Conservation (phyloP, 768 basidiomycete genomes). For the Sarcodon sp. region DNA sequence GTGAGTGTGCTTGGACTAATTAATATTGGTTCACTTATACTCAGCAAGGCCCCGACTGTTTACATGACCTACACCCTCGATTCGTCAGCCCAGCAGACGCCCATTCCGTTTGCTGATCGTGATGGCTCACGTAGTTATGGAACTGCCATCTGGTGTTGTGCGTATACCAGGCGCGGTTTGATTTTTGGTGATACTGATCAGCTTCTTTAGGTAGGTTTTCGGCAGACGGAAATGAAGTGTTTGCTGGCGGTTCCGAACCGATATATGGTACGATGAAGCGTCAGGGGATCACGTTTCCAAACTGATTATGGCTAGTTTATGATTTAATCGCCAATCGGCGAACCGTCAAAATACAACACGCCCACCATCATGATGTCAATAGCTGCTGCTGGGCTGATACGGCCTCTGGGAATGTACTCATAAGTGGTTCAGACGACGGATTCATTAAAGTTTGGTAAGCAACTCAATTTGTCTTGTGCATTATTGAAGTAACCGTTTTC, state of each 20-base stretch:
- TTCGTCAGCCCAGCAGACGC: conserved; percentile 42
- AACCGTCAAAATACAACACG: conserved; percentile 66
- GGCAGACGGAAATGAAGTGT: conserved; percentile 89
- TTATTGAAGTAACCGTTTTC: not conserved
- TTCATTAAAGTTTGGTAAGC: conserved; percentile 90
- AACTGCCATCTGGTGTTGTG: conserved; percentile 70
- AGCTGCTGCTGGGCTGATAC: conserved; percentile 95
- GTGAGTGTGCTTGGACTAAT: conserved; percentile 23
- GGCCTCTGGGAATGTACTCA: conserved; percentile 83
- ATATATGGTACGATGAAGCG: conserved; percentile 44
- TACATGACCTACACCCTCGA: conserved; percentile 68
- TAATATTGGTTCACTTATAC: conserved; percentile 1
- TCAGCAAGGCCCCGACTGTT: conserved; percentile 50
- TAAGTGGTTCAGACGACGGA: conserved; percentile 91
- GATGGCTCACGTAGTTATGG: conserved; percentile 13
- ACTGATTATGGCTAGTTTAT: conserved; percentile 49
- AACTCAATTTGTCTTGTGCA: not conserved
- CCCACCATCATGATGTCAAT: conserved; percentile 87
- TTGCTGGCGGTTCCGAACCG: conserved; percentile 82
- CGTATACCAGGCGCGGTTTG: no score
- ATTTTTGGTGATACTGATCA: no score
- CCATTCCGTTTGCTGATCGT: conserved; percentile 46
- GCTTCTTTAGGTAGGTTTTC: conserved; percentile 56
- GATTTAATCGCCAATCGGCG: conserved; percentile 73
- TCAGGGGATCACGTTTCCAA: not conserved